Evolutionary conservation across 805 yeast genomes (phyloP).

Genomic region (Barnettozyma botsteinii): DNA sequence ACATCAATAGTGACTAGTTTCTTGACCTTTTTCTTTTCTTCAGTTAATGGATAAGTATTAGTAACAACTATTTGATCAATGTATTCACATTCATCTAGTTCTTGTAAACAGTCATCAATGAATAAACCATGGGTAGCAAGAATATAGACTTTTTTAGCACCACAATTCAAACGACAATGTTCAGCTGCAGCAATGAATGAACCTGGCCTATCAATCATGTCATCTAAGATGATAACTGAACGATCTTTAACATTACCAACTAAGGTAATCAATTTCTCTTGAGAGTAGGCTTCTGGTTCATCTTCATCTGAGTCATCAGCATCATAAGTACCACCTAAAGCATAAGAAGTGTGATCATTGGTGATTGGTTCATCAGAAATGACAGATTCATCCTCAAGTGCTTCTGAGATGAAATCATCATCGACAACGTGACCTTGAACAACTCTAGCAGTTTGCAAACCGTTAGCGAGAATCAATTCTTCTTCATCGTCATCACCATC

Average conservation of each 20-base stretch:
- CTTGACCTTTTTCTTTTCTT: slow-evolving; percentile 49
- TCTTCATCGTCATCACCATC: slow-evolving; percentile 52
- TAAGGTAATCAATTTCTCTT: slow-evolving; percentile 85
- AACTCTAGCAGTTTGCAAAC: slow-evolving; percentile 91
- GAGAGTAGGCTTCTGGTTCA: slow-evolving; percentile 39
- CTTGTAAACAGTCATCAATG: slow-evolving; percentile 79
- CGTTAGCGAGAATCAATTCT: slow-evolving; percentile 64
- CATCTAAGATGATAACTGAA: slow-evolving; percentile 92
- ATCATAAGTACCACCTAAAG: slow-evolving; percentile 76
- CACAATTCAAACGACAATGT: slow-evolving; percentile 92
- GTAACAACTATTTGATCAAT: slow-evolving; percentile 93
- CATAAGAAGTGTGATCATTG: slow-evolving; percentile 39
- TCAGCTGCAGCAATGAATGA: slow-evolving; percentile 97
- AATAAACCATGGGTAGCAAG: slow-evolving; percentile 96
- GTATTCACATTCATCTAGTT: slow-evolving; percentile 67
- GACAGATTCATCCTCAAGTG: slow-evolving; percentile 27
- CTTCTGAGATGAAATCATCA: slow-evolving; percentile 55
- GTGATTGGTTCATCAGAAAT: slow-evolving; percentile 25
- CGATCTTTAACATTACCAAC: slow-evolving; percentile 94
- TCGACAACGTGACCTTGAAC: slow-evolving; percentile 96
- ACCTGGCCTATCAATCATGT: slow-evolving; percentile 93
- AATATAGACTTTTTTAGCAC: slow-evolving; percentile 85
- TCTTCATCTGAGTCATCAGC: slow-evolving; percentile 84
- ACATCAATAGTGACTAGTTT: slow-evolving; percentile 88
- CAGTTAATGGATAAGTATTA: slow-evolving; percentile 87